phyloP scores from a whole-genome alignment of 2,329 filamentous ascomycete species.

The Sarocladiaceae sp. region DNA sequence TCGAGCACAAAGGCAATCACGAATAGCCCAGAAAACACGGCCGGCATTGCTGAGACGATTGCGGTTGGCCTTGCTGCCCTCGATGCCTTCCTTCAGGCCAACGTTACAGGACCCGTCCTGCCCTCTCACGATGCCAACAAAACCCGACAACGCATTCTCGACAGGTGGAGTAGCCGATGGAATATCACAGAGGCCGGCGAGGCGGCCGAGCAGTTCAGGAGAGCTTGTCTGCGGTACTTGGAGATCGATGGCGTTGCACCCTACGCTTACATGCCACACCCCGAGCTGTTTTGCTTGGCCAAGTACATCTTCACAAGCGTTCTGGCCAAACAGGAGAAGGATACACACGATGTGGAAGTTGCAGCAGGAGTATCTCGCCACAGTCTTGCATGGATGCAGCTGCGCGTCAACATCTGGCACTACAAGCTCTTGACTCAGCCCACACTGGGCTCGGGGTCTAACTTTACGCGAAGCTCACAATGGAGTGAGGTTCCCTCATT shows the following conservation, averaged over 20 bases:
- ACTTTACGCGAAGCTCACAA: constrained; percentile 49
- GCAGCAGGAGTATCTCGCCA: constrained; percentile 9
- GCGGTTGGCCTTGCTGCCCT: constrained; percentile 38
- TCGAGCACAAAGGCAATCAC: not conserved
- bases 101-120: constrained; percentile 82
- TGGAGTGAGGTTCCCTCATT: constrained; percentile 55
- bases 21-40: not conserved
- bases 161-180: constrained; percentile 1
- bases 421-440: constrained; percentile 55
- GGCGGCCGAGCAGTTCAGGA: constrained; percentile 30
- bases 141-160: not conserved
- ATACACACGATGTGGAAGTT: constrained; percentile 17
- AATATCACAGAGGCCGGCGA: constrained; percentile 28
- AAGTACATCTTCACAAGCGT: constrained; percentile 36
- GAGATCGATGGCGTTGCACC: constrained; percentile 79
- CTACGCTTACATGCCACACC: constrained; percentile 75
- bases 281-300: constrained; percentile 79
- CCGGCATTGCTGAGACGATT: constrained; percentile 13
- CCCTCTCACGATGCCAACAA: constrained; percentile 14
- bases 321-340: constrained; percentile 16
- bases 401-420: constrained; percentile 68
- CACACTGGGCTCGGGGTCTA: constrained; percentile 44
- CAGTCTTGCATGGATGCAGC: constrained; percentile 51
- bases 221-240: constrained; percentile 59
- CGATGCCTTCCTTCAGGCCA: constrained; percentile 76